phyloP scores from a whole-genome alignment of 495 filamentous ascomycete species.

The Corynascus novoguineensis region DNA sequence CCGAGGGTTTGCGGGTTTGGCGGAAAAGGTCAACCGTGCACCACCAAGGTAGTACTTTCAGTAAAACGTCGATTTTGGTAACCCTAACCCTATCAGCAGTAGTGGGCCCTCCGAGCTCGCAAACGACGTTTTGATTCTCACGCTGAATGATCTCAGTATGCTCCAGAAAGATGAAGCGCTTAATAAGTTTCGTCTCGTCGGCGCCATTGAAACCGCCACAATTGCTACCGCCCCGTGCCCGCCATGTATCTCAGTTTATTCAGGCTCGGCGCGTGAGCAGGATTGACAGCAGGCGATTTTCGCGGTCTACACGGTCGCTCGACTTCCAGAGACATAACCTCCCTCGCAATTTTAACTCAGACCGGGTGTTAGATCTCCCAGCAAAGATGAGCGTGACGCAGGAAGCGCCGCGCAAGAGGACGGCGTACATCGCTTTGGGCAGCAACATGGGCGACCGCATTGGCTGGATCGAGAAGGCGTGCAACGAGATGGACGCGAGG shows the following conservation, averaged over 20 bases:
- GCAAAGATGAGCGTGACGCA: conserved; percentile 11
- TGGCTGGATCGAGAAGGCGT: conserved; percentile 74
- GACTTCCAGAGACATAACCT: conserved; percentile 26
- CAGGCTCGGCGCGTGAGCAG: conserved; percentile 5
- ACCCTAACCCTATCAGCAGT: conserved; percentile 3
- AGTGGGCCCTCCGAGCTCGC: conserved; percentile 9
- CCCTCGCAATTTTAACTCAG: conserved; percentile 16
- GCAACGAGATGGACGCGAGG: conserved; percentile 62
- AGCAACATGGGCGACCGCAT: conserved; percentile 90
- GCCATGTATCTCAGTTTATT: not conserved
- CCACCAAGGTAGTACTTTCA: not conserved
- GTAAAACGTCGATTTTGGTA: not conserved
- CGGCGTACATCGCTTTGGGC: conserved; percentile 79
- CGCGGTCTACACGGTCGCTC: conserved; percentile 12
- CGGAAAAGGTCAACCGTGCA: conserved; percentile 13
- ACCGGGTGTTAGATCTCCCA: conserved; percentile 4
- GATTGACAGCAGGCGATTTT: conserved; percentile 13
- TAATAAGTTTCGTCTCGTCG: not conserved
- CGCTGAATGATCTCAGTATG: conserved; percentile 2
- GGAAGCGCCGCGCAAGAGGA: conserved; percentile 23
- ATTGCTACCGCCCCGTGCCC: not conserved
- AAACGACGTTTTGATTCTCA: not conserved
- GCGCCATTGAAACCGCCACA: conserved; percentile 2
- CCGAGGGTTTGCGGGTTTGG: not conserved
- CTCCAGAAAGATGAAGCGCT: conserved; percentile 9